Evolutionary conservation across 164 flowering plant species (phyloP).

Genomic region (Malania oleifera): DNA sequence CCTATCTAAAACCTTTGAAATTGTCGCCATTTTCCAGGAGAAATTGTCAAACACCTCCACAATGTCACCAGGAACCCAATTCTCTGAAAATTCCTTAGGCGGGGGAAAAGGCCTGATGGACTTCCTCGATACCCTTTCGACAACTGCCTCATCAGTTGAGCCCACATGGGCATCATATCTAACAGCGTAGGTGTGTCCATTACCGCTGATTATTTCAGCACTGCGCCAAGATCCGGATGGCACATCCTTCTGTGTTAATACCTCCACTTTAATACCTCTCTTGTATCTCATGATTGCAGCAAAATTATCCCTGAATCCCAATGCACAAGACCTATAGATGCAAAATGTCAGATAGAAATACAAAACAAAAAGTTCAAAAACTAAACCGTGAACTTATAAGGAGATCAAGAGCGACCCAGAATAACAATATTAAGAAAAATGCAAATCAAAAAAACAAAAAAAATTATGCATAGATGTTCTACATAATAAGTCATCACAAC

Average conservation of each 20-base stretch:
- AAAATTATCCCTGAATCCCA: slow-evolving; percentile 6
- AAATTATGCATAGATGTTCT: too few relatives aligned
- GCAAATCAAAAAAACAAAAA: neutral
- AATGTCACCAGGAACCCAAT: slow-evolving; percentile 58
- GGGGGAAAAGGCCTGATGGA: slow-evolving; percentile 74
- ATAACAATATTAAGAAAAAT: neutral
- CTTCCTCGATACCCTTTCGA: slow-evolving; percentile 59
- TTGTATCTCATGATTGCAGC: slow-evolving; percentile 53
- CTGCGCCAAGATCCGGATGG: slow-evolving; percentile 66
- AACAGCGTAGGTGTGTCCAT: slow-evolving; percentile 66
- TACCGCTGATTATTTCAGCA: slow-evolving; percentile 62
- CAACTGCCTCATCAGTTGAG: slow-evolving; percentile 9
- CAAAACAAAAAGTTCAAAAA: neutral
- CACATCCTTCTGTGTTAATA: slow-evolving; percentile 42
- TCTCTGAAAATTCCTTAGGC: slow-evolving; percentile 16
- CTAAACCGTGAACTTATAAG: neutral
- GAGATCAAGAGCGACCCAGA: neutral
- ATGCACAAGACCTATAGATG: slow-evolving; percentile 8
- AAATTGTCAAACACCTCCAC: slow-evolving; percentile 64
- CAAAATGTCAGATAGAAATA: neutral
- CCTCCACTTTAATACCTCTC: slow-evolving; percentile 70
- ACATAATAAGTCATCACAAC: neutral
- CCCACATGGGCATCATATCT: slow-evolving; percentile 32
- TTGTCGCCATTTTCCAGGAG: slow-evolving; percentile 69
- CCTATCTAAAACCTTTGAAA: slow-evolving; percentile 35